A percentile compares a stretch with the other conserved stretches of the same genome.
Conservation (phyloP, 108 stramenopile species). For the Aurantiochytrium sp. region DNA sequence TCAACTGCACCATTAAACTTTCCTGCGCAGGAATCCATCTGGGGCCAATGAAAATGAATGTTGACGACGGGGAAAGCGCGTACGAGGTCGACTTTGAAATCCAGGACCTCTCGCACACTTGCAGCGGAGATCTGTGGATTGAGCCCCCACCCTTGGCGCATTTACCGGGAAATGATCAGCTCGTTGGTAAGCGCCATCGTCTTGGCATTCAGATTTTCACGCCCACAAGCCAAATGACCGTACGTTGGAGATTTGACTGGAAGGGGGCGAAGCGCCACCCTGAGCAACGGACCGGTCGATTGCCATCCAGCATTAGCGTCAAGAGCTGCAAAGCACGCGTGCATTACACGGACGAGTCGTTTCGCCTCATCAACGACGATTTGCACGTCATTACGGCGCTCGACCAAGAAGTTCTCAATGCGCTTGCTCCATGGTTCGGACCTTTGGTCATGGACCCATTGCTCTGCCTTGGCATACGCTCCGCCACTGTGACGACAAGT, state of each 20-base stretch:
- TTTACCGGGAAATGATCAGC: too few relatives aligned
- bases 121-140: background rate
- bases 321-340: background rate
- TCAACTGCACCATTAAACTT: background rate
- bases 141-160: background rate
- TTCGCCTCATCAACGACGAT: background rate
- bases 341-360: background rate
- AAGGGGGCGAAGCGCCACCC: background rate
- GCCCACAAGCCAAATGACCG: background rate
- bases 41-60: background rate
- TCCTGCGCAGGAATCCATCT: background rate
- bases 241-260: background rate
- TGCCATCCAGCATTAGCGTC: background rate
- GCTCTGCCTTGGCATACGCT: background rate
- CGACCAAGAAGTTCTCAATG: background rate
- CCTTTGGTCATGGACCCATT: background rate
- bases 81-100: background rate
- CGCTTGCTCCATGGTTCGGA: background rate
- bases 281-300: background rate
- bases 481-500: background rate
- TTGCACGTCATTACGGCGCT: background rate
- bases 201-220: background rate
- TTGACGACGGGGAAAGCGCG: background rate
- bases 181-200: background rate
- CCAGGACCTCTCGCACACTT: background rate